Conservation (phyloP, 495 filamentous ascomycete species). For the Beverwykella pulmonaria region DNA sequence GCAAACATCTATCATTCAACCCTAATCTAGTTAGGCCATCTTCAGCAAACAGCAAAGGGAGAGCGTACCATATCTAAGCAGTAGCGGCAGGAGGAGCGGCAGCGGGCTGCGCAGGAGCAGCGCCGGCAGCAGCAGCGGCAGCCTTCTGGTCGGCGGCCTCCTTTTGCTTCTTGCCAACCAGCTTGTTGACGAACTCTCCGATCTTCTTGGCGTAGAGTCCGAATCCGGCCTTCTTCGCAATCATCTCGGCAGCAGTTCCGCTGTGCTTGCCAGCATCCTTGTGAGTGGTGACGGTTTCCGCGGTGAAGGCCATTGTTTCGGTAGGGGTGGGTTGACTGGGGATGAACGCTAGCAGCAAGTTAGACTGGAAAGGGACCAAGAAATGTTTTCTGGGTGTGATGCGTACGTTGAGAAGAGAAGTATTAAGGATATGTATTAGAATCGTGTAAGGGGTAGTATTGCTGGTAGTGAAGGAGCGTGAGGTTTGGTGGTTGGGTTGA, state of each 20-base stretch:
- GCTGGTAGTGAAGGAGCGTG: neutral
- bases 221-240: constrained; percentile 10
- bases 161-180: constrained; percentile 30
- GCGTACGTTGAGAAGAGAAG: neutral
- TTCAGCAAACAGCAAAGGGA: neutral
- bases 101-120: neutral
- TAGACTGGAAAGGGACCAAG: neutral
- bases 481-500: neutral
- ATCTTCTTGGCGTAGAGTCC: constrained; percentile 23
- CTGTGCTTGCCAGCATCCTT: constrained; percentile 24
- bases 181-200: constrained; percentile 25
- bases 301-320: constrained; percentile 18
- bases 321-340: neutral
- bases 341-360: neutral
- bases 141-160: constrained; percentile 2
- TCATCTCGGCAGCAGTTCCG: constrained; percentile 14
- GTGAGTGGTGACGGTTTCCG: constrained; percentile 15
- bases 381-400: neutral
- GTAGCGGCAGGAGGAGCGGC: neutral
- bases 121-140: neutral
- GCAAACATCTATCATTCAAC: neutral
- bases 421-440: neutral
- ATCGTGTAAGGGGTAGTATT: neutral
- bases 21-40: neutral
- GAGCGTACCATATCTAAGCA: neutral